Conservation (phyloP, 306 rosid genomes). For the Cicer pinnatifidum region DNA sequence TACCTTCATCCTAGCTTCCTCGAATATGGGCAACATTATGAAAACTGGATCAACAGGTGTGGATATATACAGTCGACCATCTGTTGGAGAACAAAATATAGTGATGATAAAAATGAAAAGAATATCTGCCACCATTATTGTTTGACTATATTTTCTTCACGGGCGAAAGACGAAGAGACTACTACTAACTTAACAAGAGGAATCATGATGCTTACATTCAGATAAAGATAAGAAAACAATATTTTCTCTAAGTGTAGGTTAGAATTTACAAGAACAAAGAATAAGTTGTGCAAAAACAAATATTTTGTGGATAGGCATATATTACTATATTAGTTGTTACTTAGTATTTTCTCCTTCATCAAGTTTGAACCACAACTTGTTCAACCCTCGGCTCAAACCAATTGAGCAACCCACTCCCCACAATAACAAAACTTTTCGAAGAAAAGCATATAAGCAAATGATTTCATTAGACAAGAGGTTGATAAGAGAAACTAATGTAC, state of each 20-base stretch:
- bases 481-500: not conserved
- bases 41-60: constrained; percentile 93
- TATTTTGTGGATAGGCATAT: too few relatives aligned
- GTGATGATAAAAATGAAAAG: not conserved
- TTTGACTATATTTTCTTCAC: constrained; percentile 8
- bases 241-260: not conserved
- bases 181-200: constrained; percentile 19
- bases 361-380: too few relatives aligned
- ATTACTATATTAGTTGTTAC: too few relatives aligned
- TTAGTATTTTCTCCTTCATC: too few relatives aligned
- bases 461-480: constrained; percentile 3
- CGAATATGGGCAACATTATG: constrained; percentile 76
- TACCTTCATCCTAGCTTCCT: constrained; percentile 97
- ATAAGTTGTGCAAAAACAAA: not conserved
- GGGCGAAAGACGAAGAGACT: constrained; percentile 8
- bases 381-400: too few relatives aligned
- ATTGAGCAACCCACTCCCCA: too few relatives aligned
- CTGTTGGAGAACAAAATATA: constrained; percentile 50
- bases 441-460: constrained; percentile 5
- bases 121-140: constrained; percentile 9
- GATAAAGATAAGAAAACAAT: constrained; percentile 23
- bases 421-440: not conserved
- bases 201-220: constrained; percentile 24
- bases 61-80: constrained; percentile 78
- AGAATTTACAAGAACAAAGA: constrained; percentile 25